Evolutionary conservation across 257 asterid species (phyloP), one percentile per base, ranked within the genome.

Genomic region (Rhazya stricta): DNA sequence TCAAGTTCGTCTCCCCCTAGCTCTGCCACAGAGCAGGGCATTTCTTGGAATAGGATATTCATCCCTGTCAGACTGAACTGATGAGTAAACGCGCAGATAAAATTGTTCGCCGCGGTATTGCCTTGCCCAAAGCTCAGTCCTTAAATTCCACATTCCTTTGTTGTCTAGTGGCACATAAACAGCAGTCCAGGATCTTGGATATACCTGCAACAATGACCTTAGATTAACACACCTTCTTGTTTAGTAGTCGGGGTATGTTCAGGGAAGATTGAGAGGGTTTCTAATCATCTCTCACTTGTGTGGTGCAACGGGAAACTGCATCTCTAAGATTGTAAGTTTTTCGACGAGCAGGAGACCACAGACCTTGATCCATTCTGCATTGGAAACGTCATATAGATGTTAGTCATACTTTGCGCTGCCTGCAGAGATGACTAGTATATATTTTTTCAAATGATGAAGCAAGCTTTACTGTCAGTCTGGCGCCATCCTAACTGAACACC

Each of bases 131-230:
- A 36, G 78, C 84, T 91, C 90, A 7, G 69, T 81, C 81, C 97
- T 86, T 21, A 91, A 63, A 79, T 91, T 91, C 97, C 97, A 91
- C 96, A 91, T 89, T 74, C 96, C 97, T 37, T 81, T 91, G 65
- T 91, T 91, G 76, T 91, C 96, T 8, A 89, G 91, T 45, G 92
- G 82, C n/a, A 84, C 79, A 42, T 84, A 91, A 13, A 91, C 46
- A 30, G 94, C 91, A 0, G 97, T 88, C 94, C 97, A 91, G 53
- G 93, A 85, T 74, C 61, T 84, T 2, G 96, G 96, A 83, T 91
- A 91, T 65, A 91, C 93, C 90, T 90, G 91, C 67, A 70, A 48
- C 9, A 42, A 39, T 41, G 61, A 69, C 7, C 11, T 37, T 51
- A 27, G 54, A 67, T 78, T 48, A n/a, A 69, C 32, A 43, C 0